These are phyloP conservation scores for Recurvomyces mirabilis DNA, from an alignment of 495 filamentous ascomycete species.

Conservation along the genomic window DNA sequence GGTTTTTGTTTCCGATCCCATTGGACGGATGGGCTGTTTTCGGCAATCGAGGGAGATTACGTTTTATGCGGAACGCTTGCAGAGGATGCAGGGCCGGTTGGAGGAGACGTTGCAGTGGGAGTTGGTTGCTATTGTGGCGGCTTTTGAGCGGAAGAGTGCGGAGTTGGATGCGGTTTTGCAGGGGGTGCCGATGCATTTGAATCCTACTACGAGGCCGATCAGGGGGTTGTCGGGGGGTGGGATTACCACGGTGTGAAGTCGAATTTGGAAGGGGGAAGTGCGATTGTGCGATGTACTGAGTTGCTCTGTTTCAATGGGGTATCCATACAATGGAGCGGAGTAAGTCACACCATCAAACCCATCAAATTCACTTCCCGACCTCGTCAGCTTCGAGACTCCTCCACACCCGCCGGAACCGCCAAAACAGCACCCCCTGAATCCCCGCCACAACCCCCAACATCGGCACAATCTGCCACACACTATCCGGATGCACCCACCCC, in stretches of 20 bases:
- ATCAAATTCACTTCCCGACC: not conserved
- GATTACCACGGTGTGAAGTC: not conserved
- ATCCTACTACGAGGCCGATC: conserved; percentile 1
- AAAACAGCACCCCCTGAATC: not conserved
- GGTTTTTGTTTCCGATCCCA: not conserved
- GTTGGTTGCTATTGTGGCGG: conserved; percentile 9
- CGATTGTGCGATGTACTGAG: not conserved
- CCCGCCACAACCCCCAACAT: not conserved
- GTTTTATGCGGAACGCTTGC: conserved; percentile 5
- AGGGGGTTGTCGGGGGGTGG: conserved; percentile 7
- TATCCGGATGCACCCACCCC: conserved; percentile 8
- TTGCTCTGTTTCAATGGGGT: not conserved
- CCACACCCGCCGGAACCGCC: not conserved
- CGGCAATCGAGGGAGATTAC: conserved; percentile 2
- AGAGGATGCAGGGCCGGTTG: conserved; percentile 6
- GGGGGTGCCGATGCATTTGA: conserved; percentile 1
- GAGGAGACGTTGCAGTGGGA: conserved; percentile 14
- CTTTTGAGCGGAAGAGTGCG: conserved; percentile 8
- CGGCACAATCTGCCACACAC: not conserved
- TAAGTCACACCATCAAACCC: not conserved
- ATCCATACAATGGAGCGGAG: not conserved
- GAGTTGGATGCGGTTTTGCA: conserved; percentile 4
- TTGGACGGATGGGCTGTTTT: not conserved
- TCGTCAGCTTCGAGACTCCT: not conserved
- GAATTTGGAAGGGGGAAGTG: not conserved